These are phyloP conservation scores for Gossypium ekmanianum DNA, from an alignment of 345 rosid genomes.

Conservation along the genomic window DNA sequence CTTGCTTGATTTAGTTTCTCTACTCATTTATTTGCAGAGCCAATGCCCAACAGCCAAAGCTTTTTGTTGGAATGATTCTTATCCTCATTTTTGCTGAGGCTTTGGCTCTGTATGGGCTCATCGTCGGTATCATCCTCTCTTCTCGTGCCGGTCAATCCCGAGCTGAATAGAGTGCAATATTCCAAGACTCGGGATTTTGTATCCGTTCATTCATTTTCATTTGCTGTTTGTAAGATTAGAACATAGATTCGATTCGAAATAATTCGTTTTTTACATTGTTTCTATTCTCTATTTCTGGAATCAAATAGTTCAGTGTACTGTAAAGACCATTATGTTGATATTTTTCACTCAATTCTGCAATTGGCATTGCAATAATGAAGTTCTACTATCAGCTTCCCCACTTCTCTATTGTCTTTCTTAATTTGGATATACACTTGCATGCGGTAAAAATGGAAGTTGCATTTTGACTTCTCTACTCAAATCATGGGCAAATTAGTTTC, in stretches of 20 bases:
- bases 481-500: no score
- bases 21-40: constrained; percentile 26
- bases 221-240: neutral
- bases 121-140: constrained; percentile 53
- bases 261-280: neutral
- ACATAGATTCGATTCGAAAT: neutral
- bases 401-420: neutral
- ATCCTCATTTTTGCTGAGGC: no score
- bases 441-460: no score
- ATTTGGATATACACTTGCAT: no score
- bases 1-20: constrained; percentile 8
- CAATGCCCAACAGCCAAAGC: constrained; percentile 55
- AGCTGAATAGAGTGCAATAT: constrained; percentile 10
- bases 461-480: no score
- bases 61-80: constrained; percentile 49
- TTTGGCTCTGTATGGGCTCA: constrained; percentile 43
- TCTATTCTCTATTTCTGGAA: neutral
- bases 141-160: constrained; percentile 26
- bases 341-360: neutral
- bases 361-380: neutral
- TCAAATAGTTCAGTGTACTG: neutral
- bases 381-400: neutral
- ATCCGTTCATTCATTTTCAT: neutral
- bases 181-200: neutral
- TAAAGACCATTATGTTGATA: neutral